Evolutionary conservation across 495 filamentous ascomycete species (phyloP), one percentile per base, ranked within the genome.

Genomic region (Podospora didyma): DNA sequence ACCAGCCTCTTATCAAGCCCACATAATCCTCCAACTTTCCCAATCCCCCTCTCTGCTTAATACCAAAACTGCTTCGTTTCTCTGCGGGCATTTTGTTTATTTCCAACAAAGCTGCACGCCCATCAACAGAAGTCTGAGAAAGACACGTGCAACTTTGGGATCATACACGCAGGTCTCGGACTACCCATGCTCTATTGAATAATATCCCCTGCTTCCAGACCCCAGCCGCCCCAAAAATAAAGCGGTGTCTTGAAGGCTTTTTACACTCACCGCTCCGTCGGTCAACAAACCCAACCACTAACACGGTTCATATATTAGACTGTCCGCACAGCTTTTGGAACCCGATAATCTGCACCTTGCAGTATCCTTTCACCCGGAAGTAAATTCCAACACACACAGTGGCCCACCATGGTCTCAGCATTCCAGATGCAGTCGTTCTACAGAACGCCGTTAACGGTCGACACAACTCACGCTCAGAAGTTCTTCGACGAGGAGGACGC

Each of bases 401-500:
- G 67, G 64, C 68, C 64, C 66, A 70, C 56, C 65, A 81, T 81
- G 79, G 76, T 73, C 64, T 75, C 76, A 63, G 62, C 71, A 70
- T 81, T 70, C 66, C 69, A 71, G 56, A 80, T 80, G 72, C 72
- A 74, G 72, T 79, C 86, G 60, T 86, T 78, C 69, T 87, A 87
- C 71, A 76, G 82, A 77, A 74, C 82, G 64, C 79, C 81, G 58
- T 74, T 86, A 62, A 74, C 83, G 34, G 75, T 88, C 70, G 83
- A 88, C 64, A 79, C 85, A 51, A 79, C 59, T 62, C 72, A 79
- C 58, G 68, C 75, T 54, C 77, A 81, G 49, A 80, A 82, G 61
- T 86, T 77, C 75, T 82, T 86, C 59, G 88, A 92, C 59, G 89
- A 92, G 57, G 89, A 93, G 73, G 88, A 90, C 66, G 81, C 83